These are phyloP conservation scores for Chrysosporium keratinophilum DNA, from an alignment of 2,329 filamentous ascomycete genomes.

Conservation along the genomic window DNA sequence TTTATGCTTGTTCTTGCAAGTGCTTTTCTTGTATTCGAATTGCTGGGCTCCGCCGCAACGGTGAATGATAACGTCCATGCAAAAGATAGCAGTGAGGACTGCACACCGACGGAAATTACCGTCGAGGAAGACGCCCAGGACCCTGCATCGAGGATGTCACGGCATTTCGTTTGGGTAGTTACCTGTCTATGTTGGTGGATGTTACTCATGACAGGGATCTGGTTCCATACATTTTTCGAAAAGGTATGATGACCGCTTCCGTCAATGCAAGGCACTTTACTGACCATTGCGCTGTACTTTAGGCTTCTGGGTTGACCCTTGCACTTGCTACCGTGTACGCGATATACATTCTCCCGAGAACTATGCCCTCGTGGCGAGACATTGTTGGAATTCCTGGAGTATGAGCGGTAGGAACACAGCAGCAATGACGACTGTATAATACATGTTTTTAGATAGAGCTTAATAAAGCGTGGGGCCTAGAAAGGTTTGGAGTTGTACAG, in stretches of 20 bases:
- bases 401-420: slow-evolving; percentile 18
- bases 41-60: slow-evolving; percentile 58
- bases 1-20: slow-evolving; percentile 83
- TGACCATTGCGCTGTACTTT: slow-evolving; percentile 13
- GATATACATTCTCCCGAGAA: slow-evolving; percentile 43
- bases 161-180: slow-evolving; percentile 45
- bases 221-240: slow-evolving; percentile 98
- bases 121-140: slow-evolving; percentile 34
- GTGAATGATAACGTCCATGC: slow-evolving; percentile 47
- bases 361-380: slow-evolving; percentile 34
- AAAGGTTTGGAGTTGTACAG: neutral
- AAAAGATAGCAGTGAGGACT: slow-evolving; percentile 31
- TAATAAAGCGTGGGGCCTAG: neutral
- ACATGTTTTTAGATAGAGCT: neutral
- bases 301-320: slow-evolving; percentile 43
- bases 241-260: slow-evolving; percentile 52
- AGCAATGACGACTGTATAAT: slow-evolving; percentile 2
- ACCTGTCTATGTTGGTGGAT: slow-evolving; percentile 77
- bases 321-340: slow-evolving; percentile 41
- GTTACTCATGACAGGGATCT: slow-evolving; percentile 95
- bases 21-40: slow-evolving; percentile 70
- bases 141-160: slow-evolving; percentile 47
- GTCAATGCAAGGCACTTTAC: slow-evolving; percentile 1
- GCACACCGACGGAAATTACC: slow-evolving; percentile 15
- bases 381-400: slow-evolving; percentile 38